These are phyloP conservation scores for Lepiota brunneoincarnata DNA, from an alignment of 768 basidiomycete species.

Conservation along the genomic window DNA sequence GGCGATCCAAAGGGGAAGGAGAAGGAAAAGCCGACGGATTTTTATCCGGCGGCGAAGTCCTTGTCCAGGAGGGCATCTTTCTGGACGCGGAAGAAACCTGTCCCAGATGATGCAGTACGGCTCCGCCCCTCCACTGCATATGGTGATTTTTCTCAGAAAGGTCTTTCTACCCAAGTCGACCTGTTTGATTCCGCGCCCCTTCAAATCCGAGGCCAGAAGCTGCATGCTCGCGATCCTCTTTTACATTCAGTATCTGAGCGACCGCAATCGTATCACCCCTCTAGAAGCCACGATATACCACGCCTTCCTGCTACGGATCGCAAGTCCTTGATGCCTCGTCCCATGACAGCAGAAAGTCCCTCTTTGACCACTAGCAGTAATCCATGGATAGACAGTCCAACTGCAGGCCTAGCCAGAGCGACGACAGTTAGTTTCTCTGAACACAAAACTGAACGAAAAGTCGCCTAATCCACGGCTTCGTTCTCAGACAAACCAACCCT, in stretches of 20 bases:
- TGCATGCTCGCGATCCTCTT: conserved; percentile 6
- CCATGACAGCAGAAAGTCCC: conserved; percentile 9
- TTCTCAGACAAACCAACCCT: conserved; percentile 64
- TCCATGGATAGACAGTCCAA: background rate
- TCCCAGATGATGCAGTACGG: background rate
- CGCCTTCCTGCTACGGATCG: background rate
- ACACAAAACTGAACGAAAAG: conserved; percentile 16
- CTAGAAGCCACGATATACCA: background rate
- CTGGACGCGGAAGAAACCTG: conserved; percentile 53
- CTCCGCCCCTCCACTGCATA: conserved; percentile 2
- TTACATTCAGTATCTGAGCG: conserved; percentile 1
- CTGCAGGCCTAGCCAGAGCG: conserved; percentile 10
- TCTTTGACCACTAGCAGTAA: background rate
- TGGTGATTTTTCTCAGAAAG: background rate
- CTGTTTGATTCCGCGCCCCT: background rate
- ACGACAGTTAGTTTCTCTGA: conserved; percentile 1
- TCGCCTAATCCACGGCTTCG: conserved; percentile 26
- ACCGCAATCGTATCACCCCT: background rate
- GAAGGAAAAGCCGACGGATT: conserved; percentile 32
- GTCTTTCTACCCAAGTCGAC: background rate
- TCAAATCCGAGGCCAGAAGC: background rate
- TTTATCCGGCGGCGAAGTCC: conserved; percentile 32
- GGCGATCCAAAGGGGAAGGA: conserved; percentile 44
- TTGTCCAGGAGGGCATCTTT: conserved; percentile 63
- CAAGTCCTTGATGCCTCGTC: conserved; percentile 19